Evolutionary conservation across 768 basidiomycete species (phyloP), one percentile per base, ranked within the genome.

Genomic region (Chlorophyllum brunneum): DNA sequence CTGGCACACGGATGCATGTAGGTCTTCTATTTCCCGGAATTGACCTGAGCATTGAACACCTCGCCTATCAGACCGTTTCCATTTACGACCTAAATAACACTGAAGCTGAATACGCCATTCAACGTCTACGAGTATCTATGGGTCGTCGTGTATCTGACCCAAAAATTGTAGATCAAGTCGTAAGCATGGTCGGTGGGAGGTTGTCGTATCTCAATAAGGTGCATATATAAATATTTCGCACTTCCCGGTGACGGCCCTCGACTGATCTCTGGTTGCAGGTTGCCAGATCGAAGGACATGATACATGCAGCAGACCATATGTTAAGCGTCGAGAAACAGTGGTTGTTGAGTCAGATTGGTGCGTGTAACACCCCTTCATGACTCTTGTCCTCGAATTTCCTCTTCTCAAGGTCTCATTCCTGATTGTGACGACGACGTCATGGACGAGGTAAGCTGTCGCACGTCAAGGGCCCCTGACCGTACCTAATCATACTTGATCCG

Each of bases 341-440:
- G 87, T 70, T 92, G 27, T 72, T 85, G 20, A 86, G 83, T 61
- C 85, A 86, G 65, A 86, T 91, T 37, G 89, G 88, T 73, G 20
- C 9, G 67, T 58, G 29, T 31, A 7, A 43, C 41, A 18, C 24
- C 20, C 29, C 27, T 23, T 42, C 6, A 5, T 20, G 34, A 26
- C 29, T 47, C 16, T 34, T 46, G 29, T 27, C 26, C 9, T 26
- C 22, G 30, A n/a, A 18, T 29, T 40, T 27, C 38, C 15, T 41
- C 10, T 41, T 24, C 37, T 34, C 4, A 37, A 79, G 78, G 74
- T 2, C 72, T 92, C 42, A 92, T 93, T 53, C 79, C 80, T 6
- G 90, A 90, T 62, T 85, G 82, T 61, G 90, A 92, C 64, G 88
- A 90, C 67, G 86, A 89, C 61, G 82, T 89, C 52, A 90, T 89